Percentiles rank a stretch among this genome's conserved stretches.
Conservation (phyloP, 192 early-diverging fungal species). For the Radiomyces spectabilis region DNA sequence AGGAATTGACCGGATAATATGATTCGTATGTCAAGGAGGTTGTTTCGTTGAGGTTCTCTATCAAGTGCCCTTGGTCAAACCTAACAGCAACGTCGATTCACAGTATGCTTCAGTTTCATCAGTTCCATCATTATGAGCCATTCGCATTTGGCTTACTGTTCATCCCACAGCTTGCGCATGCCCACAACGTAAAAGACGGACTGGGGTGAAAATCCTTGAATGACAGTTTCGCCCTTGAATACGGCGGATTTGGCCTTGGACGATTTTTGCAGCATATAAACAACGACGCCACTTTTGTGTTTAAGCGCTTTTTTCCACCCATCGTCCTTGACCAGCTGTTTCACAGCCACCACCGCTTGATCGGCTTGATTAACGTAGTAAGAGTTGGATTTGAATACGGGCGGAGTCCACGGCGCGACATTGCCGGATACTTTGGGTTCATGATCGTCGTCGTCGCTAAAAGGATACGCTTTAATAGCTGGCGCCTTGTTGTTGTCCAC, state of each 20-base stretch:
- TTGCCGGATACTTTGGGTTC: neutral
- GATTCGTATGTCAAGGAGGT: constrained; percentile 32
- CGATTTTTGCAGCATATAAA: constrained; percentile 26
- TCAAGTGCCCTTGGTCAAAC: constrained; percentile 23
- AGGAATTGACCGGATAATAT: constrained; percentile 12
- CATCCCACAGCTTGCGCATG: constrained; percentile 48
- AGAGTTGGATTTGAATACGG: neutral
- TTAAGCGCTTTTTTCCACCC: constrained; percentile 43
- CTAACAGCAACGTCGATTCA: no score
- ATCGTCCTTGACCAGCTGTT: constrained; percentile 16
- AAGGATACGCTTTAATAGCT: neutral
- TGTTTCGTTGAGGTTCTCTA: constrained; percentile 30
- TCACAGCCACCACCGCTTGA: constrained; percentile 28
- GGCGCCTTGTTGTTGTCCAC: neutral
- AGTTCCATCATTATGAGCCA: no score
- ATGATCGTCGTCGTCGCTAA: constrained; percentile 17
- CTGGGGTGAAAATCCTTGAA: constrained; percentile 36
- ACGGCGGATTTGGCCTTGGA: constrained; percentile 20
- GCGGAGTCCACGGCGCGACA: no score
- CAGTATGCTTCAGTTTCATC: no score
- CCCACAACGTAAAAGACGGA: constrained; percentile 44
- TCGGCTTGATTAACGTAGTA: constrained; percentile 30
- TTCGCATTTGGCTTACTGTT: constrained; percentile 28
- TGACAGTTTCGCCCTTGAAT: constrained; percentile 38
- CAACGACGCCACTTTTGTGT: constrained; percentile 35